phyloP scores from a whole-genome alignment of 352 stramenopile genomes.

The Phytophthora colocasiae region DNA sequence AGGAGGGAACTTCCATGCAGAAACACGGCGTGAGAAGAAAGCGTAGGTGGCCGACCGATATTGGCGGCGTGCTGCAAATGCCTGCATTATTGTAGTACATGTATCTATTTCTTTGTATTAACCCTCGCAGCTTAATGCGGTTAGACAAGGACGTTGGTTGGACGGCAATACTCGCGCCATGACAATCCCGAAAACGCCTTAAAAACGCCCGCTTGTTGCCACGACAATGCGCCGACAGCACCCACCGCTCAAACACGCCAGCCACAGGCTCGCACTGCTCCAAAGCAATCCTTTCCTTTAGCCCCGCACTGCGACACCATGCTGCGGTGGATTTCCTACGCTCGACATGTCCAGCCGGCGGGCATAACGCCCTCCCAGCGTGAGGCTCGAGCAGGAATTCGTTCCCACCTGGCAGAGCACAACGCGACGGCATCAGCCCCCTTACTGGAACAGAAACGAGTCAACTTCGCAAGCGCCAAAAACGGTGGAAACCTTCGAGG shows the following conservation, averaged over 20 bases:
- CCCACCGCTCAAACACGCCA: slow-evolving; percentile 2
- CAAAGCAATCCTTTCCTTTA: background rate
- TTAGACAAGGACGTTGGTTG: background rate
- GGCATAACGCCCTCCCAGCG: background rate
- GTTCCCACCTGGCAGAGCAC: background rate
- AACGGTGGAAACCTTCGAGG: slow-evolving; percentile 20
- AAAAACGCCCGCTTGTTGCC: background rate
- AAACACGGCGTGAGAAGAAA: slow-evolving; percentile 29
- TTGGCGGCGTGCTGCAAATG: background rate
- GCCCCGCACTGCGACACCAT: slow-evolving; percentile 22
- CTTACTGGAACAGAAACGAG: slow-evolving; percentile 2
- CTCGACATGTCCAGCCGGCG: slow-evolving; percentile 11
- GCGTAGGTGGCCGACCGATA: slow-evolving; percentile 31
- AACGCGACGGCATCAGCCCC: background rate
- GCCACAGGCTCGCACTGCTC: background rate
- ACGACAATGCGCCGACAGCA: slow-evolving; percentile 22
- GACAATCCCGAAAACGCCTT: slow-evolving; percentile 7
- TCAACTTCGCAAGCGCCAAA: slow-evolving; percentile 10
- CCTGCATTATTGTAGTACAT: background rate
- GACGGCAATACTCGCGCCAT: background rate
- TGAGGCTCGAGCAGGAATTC: background rate
- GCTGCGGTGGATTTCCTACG: slow-evolving; percentile 12
- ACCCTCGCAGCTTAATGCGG: background rate
- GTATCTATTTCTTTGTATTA: too few species aligned
- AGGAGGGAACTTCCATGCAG: slow-evolving; percentile 39